These are phyloP conservation scores for Ustilago bromivora DNA, from an alignment of 1,284 basidiomycete genomes.

Conservation along the genomic window DNA sequence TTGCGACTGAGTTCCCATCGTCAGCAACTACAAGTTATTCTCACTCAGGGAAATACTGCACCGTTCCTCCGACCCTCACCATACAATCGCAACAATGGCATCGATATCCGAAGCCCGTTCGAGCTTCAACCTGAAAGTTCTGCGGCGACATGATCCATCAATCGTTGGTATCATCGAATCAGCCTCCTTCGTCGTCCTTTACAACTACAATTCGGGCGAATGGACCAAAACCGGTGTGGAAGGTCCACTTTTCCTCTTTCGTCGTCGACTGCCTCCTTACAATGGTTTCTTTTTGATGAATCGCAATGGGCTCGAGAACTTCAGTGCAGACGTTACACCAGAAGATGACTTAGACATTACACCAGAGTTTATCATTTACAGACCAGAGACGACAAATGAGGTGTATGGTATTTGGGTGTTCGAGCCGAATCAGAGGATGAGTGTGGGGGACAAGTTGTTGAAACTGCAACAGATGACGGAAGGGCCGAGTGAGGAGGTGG, in stretches of 20 bases:
- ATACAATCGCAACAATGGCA: constrained; percentile 17
- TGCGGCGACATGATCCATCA: constrained; percentile 82
- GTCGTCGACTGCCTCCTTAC: constrained; percentile 78
- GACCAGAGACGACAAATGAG: constrained; percentile 73
- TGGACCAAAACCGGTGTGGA: constrained; percentile 83
- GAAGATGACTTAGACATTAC: constrained; percentile 80
- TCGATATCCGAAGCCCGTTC: constrained; percentile 44
- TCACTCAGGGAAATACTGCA: background rate
- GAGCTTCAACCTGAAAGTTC: constrained; percentile 80
- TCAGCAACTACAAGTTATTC: background rate
- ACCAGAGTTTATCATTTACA: constrained; percentile 78
- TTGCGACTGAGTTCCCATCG: background rate
- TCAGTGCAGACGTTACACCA: constrained; percentile 80
- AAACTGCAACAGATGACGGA: constrained; percentile 48
- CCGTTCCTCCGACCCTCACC: background rate
- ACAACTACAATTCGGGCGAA: constrained; percentile 65
- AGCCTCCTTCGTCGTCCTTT: constrained; percentile 79
- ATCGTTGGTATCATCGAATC: constrained; percentile 84
- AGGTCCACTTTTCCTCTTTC: constrained; percentile 88
- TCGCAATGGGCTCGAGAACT: constrained; percentile 85
- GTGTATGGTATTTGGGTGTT: constrained; percentile 85
- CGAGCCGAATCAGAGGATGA: constrained; percentile 78
- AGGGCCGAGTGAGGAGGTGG: constrained; percentile 33
- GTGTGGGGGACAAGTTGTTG: constrained; percentile 72
- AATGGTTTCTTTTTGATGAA: constrained; percentile 90